Evolutionary conservation across 129 eudicot genomes (phyloP).

Genomic region (Escallonia herrerae): DNA sequence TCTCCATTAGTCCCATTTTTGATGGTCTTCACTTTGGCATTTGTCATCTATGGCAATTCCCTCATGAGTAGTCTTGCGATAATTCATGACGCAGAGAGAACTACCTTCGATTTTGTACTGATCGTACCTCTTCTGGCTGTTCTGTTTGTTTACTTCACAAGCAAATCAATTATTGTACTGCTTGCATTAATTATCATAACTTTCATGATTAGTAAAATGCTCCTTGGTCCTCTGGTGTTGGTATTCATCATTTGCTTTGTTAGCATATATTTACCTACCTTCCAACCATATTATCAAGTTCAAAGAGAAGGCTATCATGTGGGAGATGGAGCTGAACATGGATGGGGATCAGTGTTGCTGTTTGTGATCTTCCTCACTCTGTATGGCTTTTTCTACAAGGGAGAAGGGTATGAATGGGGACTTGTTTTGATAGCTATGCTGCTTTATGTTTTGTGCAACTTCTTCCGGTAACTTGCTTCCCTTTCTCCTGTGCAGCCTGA

Average conservation of each 20-base stretch:
- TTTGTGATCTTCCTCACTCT: no score
- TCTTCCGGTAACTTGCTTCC: no score
- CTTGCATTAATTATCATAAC: constrained; percentile 11
- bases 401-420: constrained; percentile 3
- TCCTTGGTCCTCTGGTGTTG: constrained; percentile 26
- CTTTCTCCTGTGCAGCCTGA: no score
- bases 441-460: no score
- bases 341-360: no score
- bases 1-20: constrained; percentile 15
- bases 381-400: background rate
- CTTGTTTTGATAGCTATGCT: no score
- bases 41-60: background rate
- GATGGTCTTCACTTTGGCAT: background rate
- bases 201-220: constrained; percentile 9
- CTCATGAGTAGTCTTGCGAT: no score
- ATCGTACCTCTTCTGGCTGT: constrained; percentile 15
- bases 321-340: no score
- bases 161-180: constrained; percentile 9
- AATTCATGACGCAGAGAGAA: no score
- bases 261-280: no score
- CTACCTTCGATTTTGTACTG: constrained; percentile 12
- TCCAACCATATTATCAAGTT: no score
- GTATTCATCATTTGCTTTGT: constrained; percentile 12
- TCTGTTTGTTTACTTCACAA: constrained; percentile 12
- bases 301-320: no score